These are phyloP conservation scores for Beverwykella pulmonaria DNA, from an alignment of 495 filamentous ascomycete species.

Conservation along the genomic window DNA sequence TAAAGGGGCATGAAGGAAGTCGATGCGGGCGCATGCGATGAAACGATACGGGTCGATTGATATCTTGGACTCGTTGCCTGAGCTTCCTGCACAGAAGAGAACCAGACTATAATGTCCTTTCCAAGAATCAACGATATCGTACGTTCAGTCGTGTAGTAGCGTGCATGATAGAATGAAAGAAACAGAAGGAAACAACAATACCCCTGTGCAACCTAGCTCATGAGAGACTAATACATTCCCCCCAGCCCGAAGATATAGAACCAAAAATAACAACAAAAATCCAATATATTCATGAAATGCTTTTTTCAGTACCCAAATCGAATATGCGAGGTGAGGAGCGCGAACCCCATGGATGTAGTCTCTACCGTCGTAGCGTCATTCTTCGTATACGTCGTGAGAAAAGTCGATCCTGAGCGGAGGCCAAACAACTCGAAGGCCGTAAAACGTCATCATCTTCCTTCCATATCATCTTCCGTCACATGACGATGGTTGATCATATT, in stretches of 20 bases:
- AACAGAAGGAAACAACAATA: constrained; percentile 14
- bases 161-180: not conserved
- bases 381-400: constrained; percentile 44
- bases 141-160: not conserved
- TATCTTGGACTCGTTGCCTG: not conserved
- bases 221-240: constrained; percentile 29
- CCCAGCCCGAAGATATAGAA: not conserved
- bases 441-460: constrained; percentile 28
- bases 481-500: not conserved
- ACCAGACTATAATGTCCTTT: not conserved
- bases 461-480: constrained; percentile 16
- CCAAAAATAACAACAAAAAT: constrained; percentile 16
- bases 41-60: not conserved
- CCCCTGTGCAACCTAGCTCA: not conserved
- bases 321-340: constrained; percentile 35
- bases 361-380: constrained; percentile 46
- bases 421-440: constrained; percentile 31
- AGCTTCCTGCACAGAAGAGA: not conserved
- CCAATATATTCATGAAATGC: constrained; percentile 38
- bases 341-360: constrained; percentile 35
- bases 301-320: constrained; percentile 39
- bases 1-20: not conserved
- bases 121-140: not conserved
- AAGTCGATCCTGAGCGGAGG: constrained; percentile 23
- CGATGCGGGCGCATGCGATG: not conserved